Evolutionary conservation across 73 alveolate genomes (phyloP).

Genomic region (Uronychia binucleata): DNA sequence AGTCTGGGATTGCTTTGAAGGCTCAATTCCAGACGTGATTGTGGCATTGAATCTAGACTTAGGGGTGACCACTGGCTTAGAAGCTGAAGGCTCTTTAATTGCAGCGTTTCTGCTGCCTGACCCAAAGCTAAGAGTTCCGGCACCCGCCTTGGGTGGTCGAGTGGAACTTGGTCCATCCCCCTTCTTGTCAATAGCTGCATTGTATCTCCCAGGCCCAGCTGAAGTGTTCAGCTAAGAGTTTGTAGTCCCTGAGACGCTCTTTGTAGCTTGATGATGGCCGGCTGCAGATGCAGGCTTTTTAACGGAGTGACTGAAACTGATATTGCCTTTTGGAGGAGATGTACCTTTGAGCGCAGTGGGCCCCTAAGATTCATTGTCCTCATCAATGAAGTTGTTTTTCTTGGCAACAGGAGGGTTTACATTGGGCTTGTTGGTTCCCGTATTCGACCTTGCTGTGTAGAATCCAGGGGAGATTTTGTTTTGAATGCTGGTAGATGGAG

Average conservation of each 20-base stretch:
- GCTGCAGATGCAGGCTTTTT: background rate
- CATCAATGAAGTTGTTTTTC: background rate
- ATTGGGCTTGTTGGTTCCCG: background rate
- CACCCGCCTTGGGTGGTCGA: constrained; percentile 4
- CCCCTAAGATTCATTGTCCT: background rate
- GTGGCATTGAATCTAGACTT: constrained; percentile 5
- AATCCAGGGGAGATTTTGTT: background rate
- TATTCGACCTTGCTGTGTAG: background rate
- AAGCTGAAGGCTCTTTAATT: background rate
- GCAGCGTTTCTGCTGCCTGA: background rate
- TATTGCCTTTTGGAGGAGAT: background rate
- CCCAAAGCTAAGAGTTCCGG: background rate
- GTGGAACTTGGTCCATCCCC: background rate
- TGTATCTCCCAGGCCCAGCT: background rate
- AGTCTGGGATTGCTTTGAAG: background rate
- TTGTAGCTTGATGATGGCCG: background rate
- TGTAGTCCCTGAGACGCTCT: background rate
- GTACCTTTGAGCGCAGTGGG: background rate
- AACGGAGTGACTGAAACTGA: background rate
- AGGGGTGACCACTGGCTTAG: constrained; percentile 5
- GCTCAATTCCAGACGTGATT: background rate
- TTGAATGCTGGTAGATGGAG: too few relatives aligned
- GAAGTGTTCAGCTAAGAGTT: background rate
- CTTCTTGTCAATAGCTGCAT: background rate
- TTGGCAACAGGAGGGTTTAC: too few relatives aligned